Conservation (phyloP, 805 yeast species). For the Candida vartiovaarae region DNA sequence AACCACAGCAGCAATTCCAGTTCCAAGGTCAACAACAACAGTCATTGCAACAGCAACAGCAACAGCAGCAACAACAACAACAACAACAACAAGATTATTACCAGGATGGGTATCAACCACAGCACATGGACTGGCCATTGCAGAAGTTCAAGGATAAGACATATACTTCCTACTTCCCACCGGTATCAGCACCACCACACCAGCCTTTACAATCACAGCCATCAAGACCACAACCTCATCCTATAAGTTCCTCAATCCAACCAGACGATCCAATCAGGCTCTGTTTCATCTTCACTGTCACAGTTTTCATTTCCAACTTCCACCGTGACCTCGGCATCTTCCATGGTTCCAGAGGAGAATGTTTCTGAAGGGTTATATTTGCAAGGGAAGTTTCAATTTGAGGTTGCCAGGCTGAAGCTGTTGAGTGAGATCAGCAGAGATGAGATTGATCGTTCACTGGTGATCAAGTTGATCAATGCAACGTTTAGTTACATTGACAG, state of each 20-base stretch:
- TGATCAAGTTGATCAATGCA: slow-evolving; percentile 14
- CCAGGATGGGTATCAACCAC: neutral
- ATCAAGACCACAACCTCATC: neutral
- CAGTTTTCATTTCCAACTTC: neutral
- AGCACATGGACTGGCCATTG: neutral
- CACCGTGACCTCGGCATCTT: neutral
- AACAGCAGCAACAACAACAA: slow-evolving; percentile 5
- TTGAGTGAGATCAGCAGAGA: slow-evolving; percentile 14
- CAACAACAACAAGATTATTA: neutral
- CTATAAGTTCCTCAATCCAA: too few species aligned
- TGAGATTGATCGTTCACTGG: slow-evolving; percentile 4
- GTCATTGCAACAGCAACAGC: slow-evolving; percentile 4
- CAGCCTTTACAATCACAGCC: slow-evolving; percentile 5
- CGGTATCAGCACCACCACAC: neutral
- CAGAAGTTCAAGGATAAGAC: neutral
- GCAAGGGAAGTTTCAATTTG: slow-evolving; percentile 20
- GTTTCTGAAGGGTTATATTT: slow-evolving; percentile 11
- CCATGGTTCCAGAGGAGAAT: slow-evolving; percentile 1
- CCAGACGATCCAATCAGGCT: neutral
- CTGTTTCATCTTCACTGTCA: slow-evolving; percentile 3
- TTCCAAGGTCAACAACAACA: slow-evolving; percentile 3
- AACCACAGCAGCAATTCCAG: slow-evolving; percentile 1
- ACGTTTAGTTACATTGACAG: slow-evolving; percentile 18
- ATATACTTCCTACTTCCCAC: neutral
- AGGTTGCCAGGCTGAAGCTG: slow-evolving; percentile 10